Percentiles rank a stretch among this genome's conserved stretches.
These are phyloP conservation scores for Podosphaera aphanis DNA, from an alignment of 2,329 filamentous ascomycete species.

Conservation along the genomic window DNA sequence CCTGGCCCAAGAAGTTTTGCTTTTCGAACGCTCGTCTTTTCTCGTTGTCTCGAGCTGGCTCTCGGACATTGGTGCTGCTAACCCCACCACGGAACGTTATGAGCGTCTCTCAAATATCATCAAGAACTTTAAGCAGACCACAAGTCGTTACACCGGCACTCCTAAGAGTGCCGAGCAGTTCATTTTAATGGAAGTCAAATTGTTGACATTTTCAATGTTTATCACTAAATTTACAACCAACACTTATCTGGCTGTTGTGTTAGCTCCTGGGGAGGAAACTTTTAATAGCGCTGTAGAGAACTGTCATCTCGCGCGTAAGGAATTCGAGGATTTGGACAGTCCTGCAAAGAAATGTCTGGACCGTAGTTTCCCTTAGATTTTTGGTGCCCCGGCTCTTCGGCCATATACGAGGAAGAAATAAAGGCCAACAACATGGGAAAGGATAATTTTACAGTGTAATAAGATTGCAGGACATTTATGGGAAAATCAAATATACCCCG, in stretches of 20 bases:
- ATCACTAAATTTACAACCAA: constrained; percentile 92
- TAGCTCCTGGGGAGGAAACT: constrained; percentile 72
- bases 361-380: constrained; percentile 5
- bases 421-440: background rate
- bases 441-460: too few species aligned
- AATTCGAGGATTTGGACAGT: constrained; percentile 48
- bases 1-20: constrained; percentile 75
- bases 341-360: constrained; percentile 17
- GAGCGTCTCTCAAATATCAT: constrained; percentile 93
- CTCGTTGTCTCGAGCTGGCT: constrained; percentile 87
- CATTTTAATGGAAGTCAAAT: constrained; percentile 59
- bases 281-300: constrained; percentile 85
- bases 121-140: constrained; percentile 88
- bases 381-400: background rate
- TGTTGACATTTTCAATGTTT: constrained; percentile 69
- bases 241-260: constrained; percentile 80
- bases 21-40: constrained; percentile 92
- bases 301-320: constrained; percentile 62
- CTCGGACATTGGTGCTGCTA: constrained; percentile 46
- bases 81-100: constrained; percentile 79
- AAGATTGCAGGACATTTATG: too few species aligned
- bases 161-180: constrained; percentile 68
- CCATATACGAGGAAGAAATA: background rate
- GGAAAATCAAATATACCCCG: too few species aligned
- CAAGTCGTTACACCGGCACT: constrained; percentile 52